phyloP scores from a whole-genome alignment of 2,329 filamentous ascomycete genomes.

The Graphilbum fragrans region DNA sequence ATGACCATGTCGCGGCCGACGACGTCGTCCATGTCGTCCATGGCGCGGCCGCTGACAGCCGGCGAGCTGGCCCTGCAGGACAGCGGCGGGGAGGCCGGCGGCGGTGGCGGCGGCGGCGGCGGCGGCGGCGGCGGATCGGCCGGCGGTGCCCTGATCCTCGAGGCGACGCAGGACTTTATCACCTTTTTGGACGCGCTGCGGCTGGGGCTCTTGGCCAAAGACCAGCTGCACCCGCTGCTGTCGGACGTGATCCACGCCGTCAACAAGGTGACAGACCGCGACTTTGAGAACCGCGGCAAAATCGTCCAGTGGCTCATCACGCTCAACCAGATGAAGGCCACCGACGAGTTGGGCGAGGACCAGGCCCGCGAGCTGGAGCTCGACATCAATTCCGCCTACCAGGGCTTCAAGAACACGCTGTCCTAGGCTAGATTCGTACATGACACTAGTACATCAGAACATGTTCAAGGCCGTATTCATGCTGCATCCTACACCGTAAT shows the following conservation, averaged over 20 bases:
- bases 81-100: constrained; percentile 28
- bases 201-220: constrained; percentile 84
- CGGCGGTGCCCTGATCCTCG: constrained; percentile 60
- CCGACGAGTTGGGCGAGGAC: constrained; percentile 77
- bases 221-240: constrained; percentile 87
- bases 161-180: constrained; percentile 96
- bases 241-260: constrained; percentile 95
- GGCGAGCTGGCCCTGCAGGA: constrained; percentile 15
- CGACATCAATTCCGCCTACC: constrained; percentile 89
- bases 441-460: too few relatives aligned
- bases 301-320: constrained; percentile 98
- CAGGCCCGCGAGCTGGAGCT: constrained; percentile 82
- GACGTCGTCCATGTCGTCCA: constrained; percentile 10
- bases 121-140: constrained; percentile 27
- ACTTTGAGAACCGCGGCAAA: constrained; percentile 92
- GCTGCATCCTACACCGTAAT: too few relatives aligned
- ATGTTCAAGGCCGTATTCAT: too few relatives aligned
- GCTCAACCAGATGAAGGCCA: constrained; percentile 94
- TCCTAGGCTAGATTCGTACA: too few relatives aligned
- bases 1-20: constrained; percentile 7
- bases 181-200: constrained; percentile 93
- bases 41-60: constrained; percentile 10
- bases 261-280: constrained; percentile 89
- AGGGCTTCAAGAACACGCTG: constrained; percentile 79
- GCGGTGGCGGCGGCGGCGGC: constrained; percentile 56